Percentiles rank a stretch among this genome's conserved stretches.
Evolutionary conservation across 352 stramenopile species (phyloP).

Genomic region (Peronospora tabacina): DNA sequence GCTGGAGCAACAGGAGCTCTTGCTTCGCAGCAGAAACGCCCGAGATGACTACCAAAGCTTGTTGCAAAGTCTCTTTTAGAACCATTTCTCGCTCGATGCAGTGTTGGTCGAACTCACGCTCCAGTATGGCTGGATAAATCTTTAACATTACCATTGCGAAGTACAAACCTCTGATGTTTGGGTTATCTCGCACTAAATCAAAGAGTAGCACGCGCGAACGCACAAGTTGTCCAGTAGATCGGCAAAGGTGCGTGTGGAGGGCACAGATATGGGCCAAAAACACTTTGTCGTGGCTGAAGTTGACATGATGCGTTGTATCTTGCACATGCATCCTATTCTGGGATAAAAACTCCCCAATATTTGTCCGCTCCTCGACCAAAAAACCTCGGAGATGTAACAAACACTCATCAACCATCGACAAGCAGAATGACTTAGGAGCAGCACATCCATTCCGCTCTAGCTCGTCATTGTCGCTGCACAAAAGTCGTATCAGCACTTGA

Average conservation of each 20-base stretch:
- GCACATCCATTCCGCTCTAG: neutral
- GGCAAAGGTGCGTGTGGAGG: slow-evolving; percentile 34
- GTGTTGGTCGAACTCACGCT: slow-evolving; percentile 28
- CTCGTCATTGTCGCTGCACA: neutral
- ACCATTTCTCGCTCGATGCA: slow-evolving; percentile 17
- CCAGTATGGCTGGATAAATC: slow-evolving; percentile 27
- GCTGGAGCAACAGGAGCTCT: slow-evolving; percentile 30
- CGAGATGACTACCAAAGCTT: slow-evolving; percentile 29
- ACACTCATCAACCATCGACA: slow-evolving; percentile 23
- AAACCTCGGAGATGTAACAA: slow-evolving; percentile 20
- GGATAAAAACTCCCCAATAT: slow-evolving; percentile 12
- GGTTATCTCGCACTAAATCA: slow-evolving; percentile 34
- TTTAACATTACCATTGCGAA: slow-evolving; percentile 34
- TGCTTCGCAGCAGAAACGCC: slow-evolving; percentile 19
- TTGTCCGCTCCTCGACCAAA: slow-evolving; percentile 13
- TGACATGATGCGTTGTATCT: slow-evolving; percentile 2
- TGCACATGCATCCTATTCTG: slow-evolving; percentile 3
- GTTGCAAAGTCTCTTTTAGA: slow-evolving; percentile 27
- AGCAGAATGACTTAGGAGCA: neutral
- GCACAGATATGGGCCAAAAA: slow-evolving; percentile 39
- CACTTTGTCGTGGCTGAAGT: slow-evolving; percentile 30
- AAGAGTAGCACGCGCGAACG: slow-evolving; percentile 37
- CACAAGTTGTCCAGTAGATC: slow-evolving; percentile 11
- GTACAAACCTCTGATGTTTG: slow-evolving; percentile 39
- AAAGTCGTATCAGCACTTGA: slow-evolving; percentile 20